Percentiles rank a stretch among this genome's conserved stretches.
Conservation (phyloP, 1,139 yeast genomes). For the Magnusiomyces clavatus region DNA sequence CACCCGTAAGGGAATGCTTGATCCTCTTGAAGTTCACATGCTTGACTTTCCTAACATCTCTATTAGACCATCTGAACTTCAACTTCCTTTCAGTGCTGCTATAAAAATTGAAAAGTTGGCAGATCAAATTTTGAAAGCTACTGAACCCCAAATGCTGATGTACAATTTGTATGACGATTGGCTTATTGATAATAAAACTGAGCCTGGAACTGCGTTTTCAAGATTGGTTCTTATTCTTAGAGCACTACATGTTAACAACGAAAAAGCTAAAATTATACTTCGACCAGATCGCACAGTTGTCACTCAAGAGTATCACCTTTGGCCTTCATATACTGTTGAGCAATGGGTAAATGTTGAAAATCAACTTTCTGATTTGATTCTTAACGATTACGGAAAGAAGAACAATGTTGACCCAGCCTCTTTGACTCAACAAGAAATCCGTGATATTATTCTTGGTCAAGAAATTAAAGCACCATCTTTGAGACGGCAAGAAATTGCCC, state of each 20-base stretch:
- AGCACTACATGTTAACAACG: slow-evolving; percentile 71
- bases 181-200: slow-evolving; percentile 47
- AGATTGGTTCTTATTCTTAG: slow-evolving; percentile 73
- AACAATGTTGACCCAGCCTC: slow-evolving; percentile 81
- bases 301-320: slow-evolving; percentile 73
- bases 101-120: slow-evolving; percentile 74
- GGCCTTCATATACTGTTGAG: slow-evolving; percentile 86
- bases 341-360: slow-evolving; percentile 92
- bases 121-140: slow-evolving; percentile 74
- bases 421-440: slow-evolving; percentile 84
- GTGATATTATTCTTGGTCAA: slow-evolving; percentile 92
- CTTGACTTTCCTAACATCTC: slow-evolving; percentile 91
- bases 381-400: slow-evolving; percentile 77
- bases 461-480: slow-evolving; percentile 86
- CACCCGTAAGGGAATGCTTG: slow-evolving; percentile 83
- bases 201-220: slow-evolving; percentile 91
- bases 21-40: slow-evolving; percentile 95
- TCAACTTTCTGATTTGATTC: slow-evolving; percentile 77
- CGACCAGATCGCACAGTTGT: slow-evolving; percentile 65
- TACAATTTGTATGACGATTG: slow-evolving; percentile 94
- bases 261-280: slow-evolving; percentile 65
- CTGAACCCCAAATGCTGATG: slow-evolving; percentile 87
- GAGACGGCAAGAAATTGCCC: slow-evolving; percentile 72
- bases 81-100: slow-evolving; percentile 83
- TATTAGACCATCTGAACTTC: slow-evolving; percentile 82